Percentiles rank a stretch among this genome's conserved stretches.
Evolutionary conservation across 495 filamentous ascomycete species (phyloP).

Genomic region (Neurospora hispaniola): DNA sequence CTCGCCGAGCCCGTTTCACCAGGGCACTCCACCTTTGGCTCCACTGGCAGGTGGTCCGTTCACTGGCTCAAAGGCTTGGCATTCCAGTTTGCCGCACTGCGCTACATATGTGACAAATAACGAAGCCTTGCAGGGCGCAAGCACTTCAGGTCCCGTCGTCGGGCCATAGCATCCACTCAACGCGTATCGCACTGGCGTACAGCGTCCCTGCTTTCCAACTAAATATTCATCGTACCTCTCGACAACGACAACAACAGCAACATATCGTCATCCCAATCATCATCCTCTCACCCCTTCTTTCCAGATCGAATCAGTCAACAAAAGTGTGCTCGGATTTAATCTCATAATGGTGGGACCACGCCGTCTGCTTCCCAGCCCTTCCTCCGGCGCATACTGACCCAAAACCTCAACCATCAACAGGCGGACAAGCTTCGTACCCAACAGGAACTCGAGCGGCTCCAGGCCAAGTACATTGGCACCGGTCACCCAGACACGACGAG

Average conservation of each 20-base stretch:
- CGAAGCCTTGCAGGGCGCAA: background rate
- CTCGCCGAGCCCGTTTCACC: background rate
- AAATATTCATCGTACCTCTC: background rate
- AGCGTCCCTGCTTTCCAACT: background rate
- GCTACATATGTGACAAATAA: background rate
- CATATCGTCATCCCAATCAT: background rate
- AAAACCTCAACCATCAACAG: constrained; percentile 23
- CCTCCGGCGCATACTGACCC: background rate
- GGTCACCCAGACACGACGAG: constrained; percentile 98
- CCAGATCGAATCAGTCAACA: background rate
- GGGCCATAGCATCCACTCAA: background rate
- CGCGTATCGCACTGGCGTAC: background rate
- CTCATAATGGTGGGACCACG: background rate
- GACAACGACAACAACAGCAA: background rate
- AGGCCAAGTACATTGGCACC: constrained; percentile 88
- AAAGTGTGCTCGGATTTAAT: background rate
- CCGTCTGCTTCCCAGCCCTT: background rate
- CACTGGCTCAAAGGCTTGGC: background rate
- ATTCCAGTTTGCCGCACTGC: background rate
- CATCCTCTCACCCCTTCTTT: background rate
- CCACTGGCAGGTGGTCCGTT: background rate
- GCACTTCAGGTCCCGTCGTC: background rate
- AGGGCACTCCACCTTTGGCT: background rate
- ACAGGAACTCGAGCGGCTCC: constrained; percentile 92
- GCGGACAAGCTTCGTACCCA: constrained; percentile 96